Evolutionary conservation across 192 early-diverging fungal genomes (phyloP).

Genomic region (Rhizophlyctis rosea): DNA sequence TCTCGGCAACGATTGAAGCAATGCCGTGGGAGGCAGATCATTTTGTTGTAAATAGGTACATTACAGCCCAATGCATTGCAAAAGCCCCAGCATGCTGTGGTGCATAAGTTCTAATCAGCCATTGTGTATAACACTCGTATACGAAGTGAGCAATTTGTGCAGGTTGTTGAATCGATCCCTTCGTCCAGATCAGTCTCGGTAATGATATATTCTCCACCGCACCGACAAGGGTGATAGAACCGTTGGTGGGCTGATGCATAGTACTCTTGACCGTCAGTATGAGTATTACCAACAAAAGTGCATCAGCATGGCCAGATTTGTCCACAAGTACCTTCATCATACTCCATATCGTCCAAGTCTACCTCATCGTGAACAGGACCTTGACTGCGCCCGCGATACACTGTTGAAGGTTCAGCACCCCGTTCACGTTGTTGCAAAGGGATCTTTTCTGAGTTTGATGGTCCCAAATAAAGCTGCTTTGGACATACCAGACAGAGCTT

Average conservation of each 20-base stretch:
- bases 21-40: no score
- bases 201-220: slow-evolving; percentile 5
- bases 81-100: no score
- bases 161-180: background rate
- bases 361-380: slow-evolving; percentile 70
- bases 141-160: slow-evolving; percentile 3
- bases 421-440: no score
- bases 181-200: slow-evolving; percentile 7
- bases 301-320: background rate
- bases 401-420: slow-evolving; percentile 3
- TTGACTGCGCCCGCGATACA: slow-evolving; percentile 31
- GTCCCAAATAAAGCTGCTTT: no score
- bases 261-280: background rate
- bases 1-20: no score
- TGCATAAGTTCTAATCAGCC: no score
- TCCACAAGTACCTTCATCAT: slow-evolving; percentile 41
- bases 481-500: background rate
- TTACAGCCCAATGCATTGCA: no score
- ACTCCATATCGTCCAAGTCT: slow-evolving; percentile 81
- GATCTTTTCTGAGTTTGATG: no score
- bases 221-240: slow-evolving; percentile 7
- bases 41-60: no score
- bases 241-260: background rate
- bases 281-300: background rate
- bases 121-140: slow-evolving; percentile 1